Percentiles rank a stretch among this genome's conserved stretches.
These are phyloP conservation scores for Melaleuca alternifolia DNA, from an alignment of 345 rosid species.

Conservation along the genomic window DNA sequence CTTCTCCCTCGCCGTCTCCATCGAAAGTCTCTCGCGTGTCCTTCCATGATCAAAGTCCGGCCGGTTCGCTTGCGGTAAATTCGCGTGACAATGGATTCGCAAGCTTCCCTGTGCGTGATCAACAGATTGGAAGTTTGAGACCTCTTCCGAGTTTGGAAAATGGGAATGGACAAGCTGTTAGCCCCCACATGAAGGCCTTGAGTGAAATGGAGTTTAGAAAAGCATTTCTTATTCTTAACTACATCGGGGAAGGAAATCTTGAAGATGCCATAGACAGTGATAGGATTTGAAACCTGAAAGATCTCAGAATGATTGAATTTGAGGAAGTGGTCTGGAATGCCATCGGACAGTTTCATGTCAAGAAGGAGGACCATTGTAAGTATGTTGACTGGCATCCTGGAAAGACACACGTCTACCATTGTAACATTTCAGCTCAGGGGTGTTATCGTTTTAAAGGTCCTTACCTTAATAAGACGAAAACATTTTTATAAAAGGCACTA, in stretches of 20 bases:
- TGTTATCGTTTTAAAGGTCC: conserved; percentile 64
- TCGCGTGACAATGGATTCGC: not conserved
- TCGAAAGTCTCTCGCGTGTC: not conserved
- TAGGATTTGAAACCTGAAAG: conserved; percentile 22
- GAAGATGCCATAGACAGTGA: conserved; percentile 22
- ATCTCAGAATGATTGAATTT: conserved; percentile 33
- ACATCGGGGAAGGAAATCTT: conserved; percentile 28
- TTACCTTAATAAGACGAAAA: conserved; percentile 17
- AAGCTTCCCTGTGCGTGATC: not conserved
- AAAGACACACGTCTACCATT: conserved; percentile 36
- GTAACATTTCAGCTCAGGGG: conserved; percentile 38
- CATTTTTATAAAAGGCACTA: conserved; percentile 52
- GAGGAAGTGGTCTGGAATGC: conserved; percentile 42
- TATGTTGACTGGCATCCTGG: conserved; percentile 37
- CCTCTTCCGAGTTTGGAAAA: not conserved
- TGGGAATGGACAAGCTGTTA: not conserved
- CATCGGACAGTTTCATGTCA: not conserved
- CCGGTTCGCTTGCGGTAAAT: not conserved
- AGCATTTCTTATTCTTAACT: conserved; percentile 48
- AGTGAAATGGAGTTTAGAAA: conserved; percentile 56
- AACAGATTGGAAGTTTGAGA: not conserved
- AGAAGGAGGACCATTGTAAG: conserved; percentile 20
- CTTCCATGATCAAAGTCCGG: not conserved
- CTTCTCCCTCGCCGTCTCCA: not conserved
- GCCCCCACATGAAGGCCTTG: conserved; percentile 33